phyloP scores from a whole-genome alignment of 73 alveolate species.

The Uronychia setigera region DNA sequence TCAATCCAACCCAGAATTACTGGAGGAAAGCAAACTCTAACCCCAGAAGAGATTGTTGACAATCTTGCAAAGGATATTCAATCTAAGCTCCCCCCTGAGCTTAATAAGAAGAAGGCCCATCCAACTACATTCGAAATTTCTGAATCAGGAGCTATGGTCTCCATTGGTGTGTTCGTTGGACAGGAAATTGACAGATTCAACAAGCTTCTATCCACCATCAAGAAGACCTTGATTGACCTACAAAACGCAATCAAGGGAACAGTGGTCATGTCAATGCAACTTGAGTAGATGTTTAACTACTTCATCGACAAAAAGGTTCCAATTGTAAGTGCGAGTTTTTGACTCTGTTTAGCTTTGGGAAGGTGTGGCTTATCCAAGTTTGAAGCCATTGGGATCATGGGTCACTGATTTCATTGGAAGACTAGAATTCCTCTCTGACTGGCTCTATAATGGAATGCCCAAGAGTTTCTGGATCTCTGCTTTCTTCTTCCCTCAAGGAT shows the following conservation, averaged over 20 bases:
- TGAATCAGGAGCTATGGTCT: constrained; percentile 76
- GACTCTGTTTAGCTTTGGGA: constrained; percentile 89
- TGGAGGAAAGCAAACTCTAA: constrained; percentile 88
- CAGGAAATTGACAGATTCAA: constrained; percentile 97
- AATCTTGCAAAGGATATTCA: constrained; percentile 85
- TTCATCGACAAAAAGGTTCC: constrained; percentile 94
- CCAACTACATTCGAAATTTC: constrained; percentile 67
- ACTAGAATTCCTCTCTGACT: constrained; percentile 88
- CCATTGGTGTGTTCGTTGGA: constrained; percentile 93
- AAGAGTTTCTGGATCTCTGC: constrained; percentile 97
- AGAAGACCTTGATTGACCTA: constrained; percentile 74
- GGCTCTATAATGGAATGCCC: constrained; percentile 98
- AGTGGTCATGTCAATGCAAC: constrained; percentile 95
- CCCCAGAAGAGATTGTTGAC: constrained; percentile 96
- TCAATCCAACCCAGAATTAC: constrained; percentile 97
- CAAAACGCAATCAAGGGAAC: constrained; percentile 95
- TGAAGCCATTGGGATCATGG: constrained; percentile 95
- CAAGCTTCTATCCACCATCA: constrained; percentile 83
- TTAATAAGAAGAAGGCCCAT: constrained; percentile 75
- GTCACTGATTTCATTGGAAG: constrained; percentile 92
- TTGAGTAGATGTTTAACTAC: constrained; percentile 90
- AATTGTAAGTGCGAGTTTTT: constrained; percentile 90
- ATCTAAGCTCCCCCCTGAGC: constrained; percentile 74
- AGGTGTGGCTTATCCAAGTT: constrained; percentile 54
- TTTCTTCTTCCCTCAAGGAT: constrained; percentile 99